Evolutionary conservation across 208 protist genomes (phyloP).

Genomic region (Leishmania gerbilli): DNA sequence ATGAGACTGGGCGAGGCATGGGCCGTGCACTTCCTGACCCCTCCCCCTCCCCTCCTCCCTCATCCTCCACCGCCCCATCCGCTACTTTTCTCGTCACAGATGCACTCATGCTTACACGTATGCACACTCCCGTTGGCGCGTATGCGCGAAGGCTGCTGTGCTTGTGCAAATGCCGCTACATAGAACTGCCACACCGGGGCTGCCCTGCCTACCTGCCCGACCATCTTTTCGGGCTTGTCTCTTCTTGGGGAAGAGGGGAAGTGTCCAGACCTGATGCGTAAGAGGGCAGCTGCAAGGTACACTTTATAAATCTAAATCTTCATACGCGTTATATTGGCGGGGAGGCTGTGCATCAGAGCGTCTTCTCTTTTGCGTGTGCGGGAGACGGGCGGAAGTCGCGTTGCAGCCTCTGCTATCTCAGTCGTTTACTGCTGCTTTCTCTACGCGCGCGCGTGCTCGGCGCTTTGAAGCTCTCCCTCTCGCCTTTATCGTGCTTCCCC

Average conservation of each 20-base stretch:
- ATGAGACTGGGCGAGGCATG: background rate
- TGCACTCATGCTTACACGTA: conserved; percentile 1
- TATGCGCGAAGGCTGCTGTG: background rate
- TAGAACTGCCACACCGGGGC: too few species aligned
- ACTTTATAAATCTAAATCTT: background rate
- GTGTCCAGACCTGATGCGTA: background rate
- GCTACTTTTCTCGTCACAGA: background rate
- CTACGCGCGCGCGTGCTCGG: background rate
- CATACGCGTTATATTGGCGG: background rate
- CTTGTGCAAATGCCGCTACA: conserved; percentile 1
- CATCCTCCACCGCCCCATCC: background rate
- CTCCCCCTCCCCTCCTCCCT: background rate
- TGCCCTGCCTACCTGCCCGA: background rate
- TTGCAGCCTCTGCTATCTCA: background rate
- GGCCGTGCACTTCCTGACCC: background rate
- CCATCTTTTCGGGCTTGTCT: background rate
- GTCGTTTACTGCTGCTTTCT: background rate
- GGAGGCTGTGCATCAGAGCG: background rate
- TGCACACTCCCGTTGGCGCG: background rate
- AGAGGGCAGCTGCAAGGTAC: background rate
- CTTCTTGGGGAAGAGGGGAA: background rate
- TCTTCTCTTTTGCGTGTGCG: background rate
- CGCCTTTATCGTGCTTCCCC: background rate
- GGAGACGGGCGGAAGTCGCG: background rate
- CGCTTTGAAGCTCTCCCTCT: background rate